A percentile compares a stretch with the other conserved stretches of the same genome.
Evolutionary conservation across 495 filamentous ascomycete genomes (phyloP).

Genomic region (Corynascus novoguineensis): DNA sequence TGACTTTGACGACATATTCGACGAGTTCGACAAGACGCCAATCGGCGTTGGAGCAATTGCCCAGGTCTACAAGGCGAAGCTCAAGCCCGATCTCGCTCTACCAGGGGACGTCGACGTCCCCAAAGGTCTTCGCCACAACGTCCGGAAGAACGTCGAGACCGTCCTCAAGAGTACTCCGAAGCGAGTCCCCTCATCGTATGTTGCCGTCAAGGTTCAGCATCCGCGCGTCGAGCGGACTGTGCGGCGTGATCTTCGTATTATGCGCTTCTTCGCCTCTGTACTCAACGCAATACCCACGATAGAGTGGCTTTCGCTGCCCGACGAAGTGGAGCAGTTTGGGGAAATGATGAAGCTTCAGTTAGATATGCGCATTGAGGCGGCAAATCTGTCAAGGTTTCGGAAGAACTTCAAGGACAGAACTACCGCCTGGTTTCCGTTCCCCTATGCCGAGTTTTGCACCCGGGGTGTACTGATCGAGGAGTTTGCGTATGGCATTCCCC

Average conservation of each 20-base stretch:
- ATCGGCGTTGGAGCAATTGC: conserved; percentile 95
- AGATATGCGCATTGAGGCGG: conserved; percentile 89
- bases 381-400: conserved; percentile 84
- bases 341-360: conserved; percentile 98
- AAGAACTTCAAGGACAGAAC: conserved; percentile 82
- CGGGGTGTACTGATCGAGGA: conserved; percentile 92
- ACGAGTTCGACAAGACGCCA: conserved; percentile 88
- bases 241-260: conserved; percentile 82
- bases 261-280: conserved; percentile 82
- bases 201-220: conserved; percentile 95
- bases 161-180: conserved; percentile 80
- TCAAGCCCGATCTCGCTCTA: conserved; percentile 71
- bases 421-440: conserved; percentile 94
- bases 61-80: conserved; percentile 93
- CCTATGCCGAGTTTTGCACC: conserved; percentile 85
- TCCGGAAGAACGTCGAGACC: conserved; percentile 75
- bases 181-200: conserved; percentile 83
- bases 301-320: conserved; percentile 94
- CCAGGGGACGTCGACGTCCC: conserved; percentile 55
- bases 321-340: conserved; percentile 89
- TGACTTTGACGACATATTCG: conserved; percentile 86
- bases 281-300: conserved; percentile 90
- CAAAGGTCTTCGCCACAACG: conserved; percentile 55
- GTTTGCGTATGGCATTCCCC: conserved; percentile 87
- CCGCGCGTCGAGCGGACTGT: conserved; percentile 86